phyloP scores from a whole-genome alignment of 345 rosid genomes.

The Acer negundo region DNA sequence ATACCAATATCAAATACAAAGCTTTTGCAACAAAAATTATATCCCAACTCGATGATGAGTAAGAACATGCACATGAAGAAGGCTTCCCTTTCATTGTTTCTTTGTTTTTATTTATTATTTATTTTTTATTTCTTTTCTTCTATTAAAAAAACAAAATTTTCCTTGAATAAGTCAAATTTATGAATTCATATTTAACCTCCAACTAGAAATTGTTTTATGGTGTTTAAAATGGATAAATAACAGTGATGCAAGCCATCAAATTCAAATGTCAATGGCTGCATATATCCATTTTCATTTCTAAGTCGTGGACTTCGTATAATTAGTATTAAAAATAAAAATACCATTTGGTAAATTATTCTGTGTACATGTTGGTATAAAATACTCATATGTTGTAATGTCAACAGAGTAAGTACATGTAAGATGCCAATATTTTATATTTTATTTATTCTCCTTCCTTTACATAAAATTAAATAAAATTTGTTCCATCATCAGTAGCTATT shows the following conservation, averaged over 20 bases:
- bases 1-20: too few relatives aligned
- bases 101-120: too few relatives aligned
- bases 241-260: neutral
- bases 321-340: neutral
- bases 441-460: neutral
- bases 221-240: neutral
- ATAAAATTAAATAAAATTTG: too few relatives aligned
- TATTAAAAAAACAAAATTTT: neutral
- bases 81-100: neutral
- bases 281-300: neutral
- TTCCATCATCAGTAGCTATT: too few relatives aligned
- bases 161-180: conserved; percentile 1
- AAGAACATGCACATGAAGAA: conserved; percentile 2
- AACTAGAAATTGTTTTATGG: neutral
- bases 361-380: neutral
- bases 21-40: too few relatives aligned
- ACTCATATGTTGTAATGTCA: neutral
- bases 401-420: neutral
- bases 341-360: neutral
- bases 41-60: neutral
- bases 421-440: too few relatives aligned
- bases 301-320: neutral
- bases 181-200: neutral
- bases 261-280: conserved; percentile 8
- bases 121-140: neutral